A percentile compares a stretch with the other conserved stretches of the same genome.
Conservation (phyloP, 1,284 basidiomycete species). For the Ustilago bromivora region DNA sequence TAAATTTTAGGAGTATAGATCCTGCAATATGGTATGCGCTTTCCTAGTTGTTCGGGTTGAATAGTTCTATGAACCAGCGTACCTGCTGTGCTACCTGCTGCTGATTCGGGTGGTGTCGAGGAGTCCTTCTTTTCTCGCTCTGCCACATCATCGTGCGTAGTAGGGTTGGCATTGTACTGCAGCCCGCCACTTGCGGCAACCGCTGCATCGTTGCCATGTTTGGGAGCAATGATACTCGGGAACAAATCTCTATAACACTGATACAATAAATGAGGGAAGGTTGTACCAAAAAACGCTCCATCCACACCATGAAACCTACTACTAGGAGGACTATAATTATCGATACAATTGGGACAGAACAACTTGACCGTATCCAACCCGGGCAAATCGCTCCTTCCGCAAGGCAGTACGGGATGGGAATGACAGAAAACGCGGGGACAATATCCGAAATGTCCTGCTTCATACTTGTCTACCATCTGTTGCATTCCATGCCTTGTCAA, state of each 20-base stretch:
- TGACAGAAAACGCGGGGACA: constrained; percentile 97
- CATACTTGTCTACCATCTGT: constrained; percentile 99
- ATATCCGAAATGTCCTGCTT: constrained; percentile 88
- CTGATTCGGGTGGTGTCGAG: constrained; percentile 71
- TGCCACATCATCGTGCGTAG: no score
- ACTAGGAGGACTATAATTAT: constrained; percentile 94
- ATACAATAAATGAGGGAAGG: constrained; percentile 97
- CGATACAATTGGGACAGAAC: constrained; percentile 97
- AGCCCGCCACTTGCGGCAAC: not conserved
- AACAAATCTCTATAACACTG: constrained; percentile 82
- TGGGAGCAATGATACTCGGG: constrained; percentile 62
- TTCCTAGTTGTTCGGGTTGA: constrained; percentile 55
- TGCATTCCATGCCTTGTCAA: constrained; percentile 91
- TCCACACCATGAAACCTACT: constrained; percentile 96
- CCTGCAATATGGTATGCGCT: constrained; percentile 66
- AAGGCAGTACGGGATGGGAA: constrained; percentile 89
- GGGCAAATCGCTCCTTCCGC: constrained; percentile 93
- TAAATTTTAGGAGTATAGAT: constrained; percentile 95
- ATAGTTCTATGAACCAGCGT: constrained; percentile 31
- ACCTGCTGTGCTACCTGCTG: not conserved
- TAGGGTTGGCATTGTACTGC: not conserved
- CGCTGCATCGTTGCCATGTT: constrained; percentile 2
- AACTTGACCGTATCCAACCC: constrained; percentile 99
- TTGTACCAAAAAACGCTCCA: constrained; percentile 99
- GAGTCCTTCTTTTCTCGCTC: not conserved